Base-by-base conservation (phyloP, 768 basidiomycete species). In the Phylloporus scabripes region DNA sequence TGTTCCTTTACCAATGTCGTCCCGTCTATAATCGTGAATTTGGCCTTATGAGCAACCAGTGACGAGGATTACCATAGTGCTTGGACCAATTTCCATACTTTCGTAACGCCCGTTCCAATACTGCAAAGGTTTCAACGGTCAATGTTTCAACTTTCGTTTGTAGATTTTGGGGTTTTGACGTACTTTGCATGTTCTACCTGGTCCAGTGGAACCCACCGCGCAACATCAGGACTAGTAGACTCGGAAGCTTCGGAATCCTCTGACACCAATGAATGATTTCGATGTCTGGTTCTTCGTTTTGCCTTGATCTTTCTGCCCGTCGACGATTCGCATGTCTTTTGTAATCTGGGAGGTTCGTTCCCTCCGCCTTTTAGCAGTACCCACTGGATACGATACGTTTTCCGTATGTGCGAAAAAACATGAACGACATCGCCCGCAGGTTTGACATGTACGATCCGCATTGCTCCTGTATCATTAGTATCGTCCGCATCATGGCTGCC, bases 401-500 rank as follows among this genome's bases (percentile, higher is more conserved):
- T 92, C 58, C 74, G 81, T 61, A 94, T 88, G 63, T 97, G 93
- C 8, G 89, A 92, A 68, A 96, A 96, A 41, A 91, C 71, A 60
- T 95, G 92, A 3, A 83, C 49, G 32, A 94, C 80, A 51, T 85
- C 77, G 10, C 84, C 83, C 18, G 72, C 80, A 17, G 76, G 70
- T 49, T 70, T 68, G 46, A 83, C 70, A 50, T 72, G 68, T 33
- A 68, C 57, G 18, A 87, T 72, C 15, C 63, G 68, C 17, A 61
- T 41, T 28, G 36, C 29, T 1, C 38, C 55, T 12, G 47, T 46
- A 1, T 39, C 38, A 21, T 4, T 8, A 12, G 41, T 36, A 17
- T 41, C 24, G 1, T 24, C 14, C 14, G 23, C 14, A 7, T 38
- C 9, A 4, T 24, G 36, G 7, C 6, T 15, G 8, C 33, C 34